phyloP scores from a whole-genome alignment of 768 basidiomycete genomes.

The Naganishia vaughanmartiniae region DNA sequence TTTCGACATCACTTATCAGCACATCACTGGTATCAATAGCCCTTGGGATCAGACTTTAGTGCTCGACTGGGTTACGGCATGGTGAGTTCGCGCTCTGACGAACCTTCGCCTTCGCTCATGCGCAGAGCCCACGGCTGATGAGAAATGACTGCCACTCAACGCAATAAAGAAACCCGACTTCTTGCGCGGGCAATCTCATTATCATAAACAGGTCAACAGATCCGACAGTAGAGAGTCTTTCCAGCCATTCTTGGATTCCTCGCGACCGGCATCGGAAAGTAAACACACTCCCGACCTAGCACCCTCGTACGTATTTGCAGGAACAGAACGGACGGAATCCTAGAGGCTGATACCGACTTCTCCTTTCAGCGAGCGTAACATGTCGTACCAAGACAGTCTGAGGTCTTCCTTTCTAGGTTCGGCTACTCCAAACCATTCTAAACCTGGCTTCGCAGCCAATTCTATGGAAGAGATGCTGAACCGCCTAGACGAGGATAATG shows the following conservation, averaged over 20 bases:
- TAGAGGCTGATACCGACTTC: background rate
- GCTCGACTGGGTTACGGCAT: background rate
- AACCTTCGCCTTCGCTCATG: too few species aligned
- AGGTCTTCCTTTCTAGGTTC: constrained; percentile 4
- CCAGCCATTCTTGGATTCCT: background rate
- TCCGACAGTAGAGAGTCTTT: constrained; percentile 4
- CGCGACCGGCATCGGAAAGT: background rate
- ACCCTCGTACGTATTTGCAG: background rate
- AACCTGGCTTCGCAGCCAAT: background rate
- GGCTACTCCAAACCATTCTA: background rate
- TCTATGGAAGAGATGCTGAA: constrained; percentile 12
- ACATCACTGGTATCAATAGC: background rate
- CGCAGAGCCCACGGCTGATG: background rate
- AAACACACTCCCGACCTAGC: background rate
- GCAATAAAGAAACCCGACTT: background rate
- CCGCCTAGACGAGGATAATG: constrained; percentile 42
- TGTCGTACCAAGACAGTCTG: constrained; percentile 4
- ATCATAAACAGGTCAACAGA: background rate
- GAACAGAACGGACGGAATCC: background rate
- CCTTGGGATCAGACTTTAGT: background rate
- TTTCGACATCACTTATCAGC: background rate
- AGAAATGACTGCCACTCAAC: background rate
- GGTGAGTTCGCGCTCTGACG: background rate
- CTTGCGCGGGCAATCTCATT: background rate
- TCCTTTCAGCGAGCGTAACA: background rate